phyloP scores from a whole-genome alignment of 495 filamentous ascomycete genomes.

The Hypoxylon perforatum region DNA sequence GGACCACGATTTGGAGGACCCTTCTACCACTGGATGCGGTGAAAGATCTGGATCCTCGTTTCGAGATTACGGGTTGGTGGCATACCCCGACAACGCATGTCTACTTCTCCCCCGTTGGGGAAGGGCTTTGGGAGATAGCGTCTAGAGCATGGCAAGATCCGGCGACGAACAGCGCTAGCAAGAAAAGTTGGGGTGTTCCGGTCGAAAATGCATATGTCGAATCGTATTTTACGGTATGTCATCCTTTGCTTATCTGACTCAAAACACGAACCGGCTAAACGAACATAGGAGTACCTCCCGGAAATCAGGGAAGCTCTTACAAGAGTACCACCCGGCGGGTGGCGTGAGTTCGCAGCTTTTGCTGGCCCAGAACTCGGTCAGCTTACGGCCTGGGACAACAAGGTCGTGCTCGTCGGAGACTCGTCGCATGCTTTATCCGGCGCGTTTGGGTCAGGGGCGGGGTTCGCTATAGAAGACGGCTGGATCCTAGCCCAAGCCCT shows the following conservation, averaged over 20 bases:
- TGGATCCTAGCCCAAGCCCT: slow-evolving; percentile 60
- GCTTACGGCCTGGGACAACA: slow-evolving; percentile 54
- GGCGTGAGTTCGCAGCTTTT: slow-evolving; percentile 59
- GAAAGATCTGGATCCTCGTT: slow-evolving; percentile 50
- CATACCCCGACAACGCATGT: slow-evolving; percentile 56
- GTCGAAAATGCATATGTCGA: slow-evolving; percentile 57
- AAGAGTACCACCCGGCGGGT: slow-evolving; percentile 50
- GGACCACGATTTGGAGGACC: slow-evolving; percentile 54
- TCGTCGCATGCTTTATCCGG: slow-evolving; percentile 61
- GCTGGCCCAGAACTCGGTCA: slow-evolving; percentile 53
- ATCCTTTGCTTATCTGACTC: neutral
- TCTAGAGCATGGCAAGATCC: slow-evolving; percentile 44
- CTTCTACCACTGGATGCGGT: slow-evolving; percentile 49
- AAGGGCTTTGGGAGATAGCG: slow-evolving; percentile 51
- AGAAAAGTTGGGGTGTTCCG: slow-evolving; percentile 60
- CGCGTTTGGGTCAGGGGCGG: slow-evolving; percentile 61
- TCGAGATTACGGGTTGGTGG: slow-evolving; percentile 59
- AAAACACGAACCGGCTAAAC: neutral
- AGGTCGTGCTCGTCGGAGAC: slow-evolving; percentile 61
- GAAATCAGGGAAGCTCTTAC: slow-evolving; percentile 50
- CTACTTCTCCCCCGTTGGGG: slow-evolving; percentile 57
- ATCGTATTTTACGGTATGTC: slow-evolving; percentile 46
- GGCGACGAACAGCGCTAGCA: slow-evolving; percentile 44
- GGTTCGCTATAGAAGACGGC: slow-evolving; percentile 63
- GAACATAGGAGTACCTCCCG: slow-evolving; percentile 48